Evolutionary conservation across 768 basidiomycete genomes (phyloP).

Genomic region (Vararia minispora): DNA sequence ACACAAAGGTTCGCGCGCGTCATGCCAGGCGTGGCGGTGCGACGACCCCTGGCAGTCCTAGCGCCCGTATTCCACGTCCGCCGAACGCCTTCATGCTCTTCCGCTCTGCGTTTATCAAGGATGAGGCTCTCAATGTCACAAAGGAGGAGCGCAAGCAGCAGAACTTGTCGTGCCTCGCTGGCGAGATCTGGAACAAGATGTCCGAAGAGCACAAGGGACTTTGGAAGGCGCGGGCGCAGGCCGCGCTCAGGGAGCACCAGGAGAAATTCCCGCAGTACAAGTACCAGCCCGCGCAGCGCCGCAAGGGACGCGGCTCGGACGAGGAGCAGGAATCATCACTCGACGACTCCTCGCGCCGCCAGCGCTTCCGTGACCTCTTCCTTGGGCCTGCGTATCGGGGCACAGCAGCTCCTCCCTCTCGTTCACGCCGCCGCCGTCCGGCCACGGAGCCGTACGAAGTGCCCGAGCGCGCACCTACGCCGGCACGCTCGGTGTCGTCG

Average conservation of each 20-base stretch:
- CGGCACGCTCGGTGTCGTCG: no score
- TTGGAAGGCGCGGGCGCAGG: conserved; percentile 25
- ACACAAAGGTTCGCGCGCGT: no score
- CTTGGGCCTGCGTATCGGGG: no score
- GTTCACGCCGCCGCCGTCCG: no score
- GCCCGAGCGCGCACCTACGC: no score
- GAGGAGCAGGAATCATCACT: no score
- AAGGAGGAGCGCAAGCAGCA: conserved; percentile 41
- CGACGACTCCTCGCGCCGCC: no score
- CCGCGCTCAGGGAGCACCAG: conserved; percentile 19
- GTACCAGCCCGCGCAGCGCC: conserved; percentile 20
- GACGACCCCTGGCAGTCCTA: conserved; percentile 6
- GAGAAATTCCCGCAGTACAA: conserved; percentile 20
- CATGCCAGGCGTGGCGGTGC: no score
- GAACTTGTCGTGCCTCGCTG: conserved; percentile 42
- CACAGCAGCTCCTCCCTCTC: no score
- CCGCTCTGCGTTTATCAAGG: conserved; percentile 39
- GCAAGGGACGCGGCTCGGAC: no score
- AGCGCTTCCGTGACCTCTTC: no score
- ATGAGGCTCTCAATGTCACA: conserved; percentile 27
- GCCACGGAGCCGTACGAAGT: no score
- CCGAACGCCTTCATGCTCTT: conserved; percentile 51
- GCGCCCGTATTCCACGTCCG: conserved; percentile 36
- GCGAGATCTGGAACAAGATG: conserved; percentile 40
- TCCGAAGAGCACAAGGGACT: conserved; percentile 21